Percentiles rank a stretch among this genome's conserved stretches.
phyloP scores from a whole-genome alignment of 352 stramenopile species.

The Globisporangium barbulae region DNA sequence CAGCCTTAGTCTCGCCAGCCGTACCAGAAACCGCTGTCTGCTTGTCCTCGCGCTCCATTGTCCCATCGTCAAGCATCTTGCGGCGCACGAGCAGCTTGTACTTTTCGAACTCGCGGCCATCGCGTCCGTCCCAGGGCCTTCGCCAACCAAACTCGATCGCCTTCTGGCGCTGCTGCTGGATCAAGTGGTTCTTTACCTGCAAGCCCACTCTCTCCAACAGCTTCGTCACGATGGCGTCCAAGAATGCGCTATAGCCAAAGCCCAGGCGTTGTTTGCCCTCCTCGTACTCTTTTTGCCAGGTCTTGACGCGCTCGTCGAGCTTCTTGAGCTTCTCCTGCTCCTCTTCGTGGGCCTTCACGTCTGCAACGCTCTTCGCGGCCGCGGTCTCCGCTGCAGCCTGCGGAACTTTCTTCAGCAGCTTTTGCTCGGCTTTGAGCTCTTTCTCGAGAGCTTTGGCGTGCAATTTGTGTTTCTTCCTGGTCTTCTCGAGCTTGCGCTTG shows the following conservation, averaged over 20 bases:
- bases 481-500: conserved; percentile 35
- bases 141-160: conserved; percentile 54
- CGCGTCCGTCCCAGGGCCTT: conserved; percentile 62
- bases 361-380: conserved; percentile 23
- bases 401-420: conserved; percentile 16
- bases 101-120: conserved; percentile 51
- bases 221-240: conserved; percentile 52
- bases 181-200: conserved; percentile 47
- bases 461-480: conserved; percentile 26
- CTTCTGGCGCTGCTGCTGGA: conserved; percentile 59
- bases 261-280: conserved; percentile 38
- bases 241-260: conserved; percentile 51
- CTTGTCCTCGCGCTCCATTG: conserved; percentile 21
- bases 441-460: conserved; percentile 18
- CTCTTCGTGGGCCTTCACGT: conserved; percentile 37
- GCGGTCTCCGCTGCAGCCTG: conserved; percentile 2
- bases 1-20: background rate
- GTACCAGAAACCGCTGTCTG: background rate
- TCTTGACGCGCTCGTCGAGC: conserved; percentile 36
- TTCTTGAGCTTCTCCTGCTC: conserved; percentile 32
- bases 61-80: conserved; percentile 31
- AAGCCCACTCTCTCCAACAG: conserved; percentile 49
- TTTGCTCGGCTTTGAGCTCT: conserved; percentile 22
- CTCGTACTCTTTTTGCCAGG: conserved; percentile 41
- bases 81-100: conserved; percentile 53